phyloP scores from a whole-genome alignment of 2,329 filamentous ascomycete genomes.

The Fusarium pseudonygamai region DNA sequence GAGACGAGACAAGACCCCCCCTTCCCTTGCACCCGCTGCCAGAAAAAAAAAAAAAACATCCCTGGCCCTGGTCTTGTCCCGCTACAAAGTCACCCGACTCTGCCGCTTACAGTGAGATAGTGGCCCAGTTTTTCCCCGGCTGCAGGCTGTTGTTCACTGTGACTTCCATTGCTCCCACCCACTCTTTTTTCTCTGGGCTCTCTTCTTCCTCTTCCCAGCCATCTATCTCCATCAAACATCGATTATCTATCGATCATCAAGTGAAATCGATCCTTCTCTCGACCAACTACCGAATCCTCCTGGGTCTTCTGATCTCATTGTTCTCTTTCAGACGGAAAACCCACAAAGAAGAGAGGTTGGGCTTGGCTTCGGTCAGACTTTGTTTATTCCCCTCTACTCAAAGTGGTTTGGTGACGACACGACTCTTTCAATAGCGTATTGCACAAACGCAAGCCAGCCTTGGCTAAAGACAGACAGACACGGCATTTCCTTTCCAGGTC shows the following conservation, averaged over 20 bases:
- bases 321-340: background rate
- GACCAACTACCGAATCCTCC: background rate
- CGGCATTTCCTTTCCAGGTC: background rate
- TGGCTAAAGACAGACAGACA: conserved; percentile 21
- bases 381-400: conserved; percentile 13
- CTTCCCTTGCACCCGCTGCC: background rate
- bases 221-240: conserved; percentile 9
- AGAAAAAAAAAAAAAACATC: background rate
- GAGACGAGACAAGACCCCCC: background rate
- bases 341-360: conserved; percentile 17
- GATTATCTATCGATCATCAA: conserved; percentile 2
- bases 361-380: conserved; percentile 3
- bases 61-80: background rate
- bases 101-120: conserved; percentile 24
- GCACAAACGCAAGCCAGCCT: conserved; percentile 31
- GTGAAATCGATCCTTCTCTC: background rate
- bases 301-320: background rate
- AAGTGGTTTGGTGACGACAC: conserved; percentile 39
- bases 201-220: background rate
- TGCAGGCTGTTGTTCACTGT: conserved; percentile 8
- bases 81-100: conserved; percentile 10
- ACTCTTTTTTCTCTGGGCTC: background rate
- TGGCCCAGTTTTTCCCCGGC: conserved; percentile 30
- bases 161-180: conserved; percentile 1
- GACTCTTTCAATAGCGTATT: conserved; percentile 36